These are phyloP conservation scores for Scytalidium lignicola DNA, from an alignment of 2,329 filamentous ascomycete species.

Conservation along the genomic window DNA sequence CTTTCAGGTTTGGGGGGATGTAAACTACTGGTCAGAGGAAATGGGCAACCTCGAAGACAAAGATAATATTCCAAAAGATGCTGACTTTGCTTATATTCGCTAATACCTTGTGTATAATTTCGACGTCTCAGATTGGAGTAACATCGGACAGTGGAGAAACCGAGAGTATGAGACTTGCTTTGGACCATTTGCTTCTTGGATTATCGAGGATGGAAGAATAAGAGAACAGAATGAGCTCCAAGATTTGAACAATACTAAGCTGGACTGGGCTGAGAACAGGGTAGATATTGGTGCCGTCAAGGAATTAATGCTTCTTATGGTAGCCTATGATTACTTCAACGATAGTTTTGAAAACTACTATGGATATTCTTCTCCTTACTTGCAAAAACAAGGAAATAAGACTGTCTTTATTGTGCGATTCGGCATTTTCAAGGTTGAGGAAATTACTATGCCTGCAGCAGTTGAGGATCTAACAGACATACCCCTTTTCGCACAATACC, in stretches of 20 bases:
- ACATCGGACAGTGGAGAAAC: slow-evolving; percentile 11
- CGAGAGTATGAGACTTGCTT: slow-evolving; percentile 11
- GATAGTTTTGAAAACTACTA: slow-evolving; percentile 6
- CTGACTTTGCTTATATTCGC: slow-evolving; percentile 8
- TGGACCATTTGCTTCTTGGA: slow-evolving; percentile 13
- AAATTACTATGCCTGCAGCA: slow-evolving; percentile 11
- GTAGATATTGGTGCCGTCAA: slow-evolving; percentile 9
- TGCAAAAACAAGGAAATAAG: slow-evolving; percentile 7
- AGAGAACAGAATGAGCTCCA: slow-evolving; percentile 5
- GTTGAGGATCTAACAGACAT: slow-evolving; percentile 8
- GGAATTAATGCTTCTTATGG: slow-evolving; percentile 13
- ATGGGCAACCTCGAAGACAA: slow-evolving; percentile 3
- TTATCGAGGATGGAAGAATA: slow-evolving; percentile 13
- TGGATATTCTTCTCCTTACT: neutral
- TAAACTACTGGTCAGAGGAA: slow-evolving; percentile 3
- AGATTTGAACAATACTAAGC: slow-evolving; percentile 3
- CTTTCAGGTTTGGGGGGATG: slow-evolving; percentile 2
- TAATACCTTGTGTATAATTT: slow-evolving; percentile 13
- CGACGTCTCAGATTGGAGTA: slow-evolving; percentile 10
- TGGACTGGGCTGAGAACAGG: slow-evolving; percentile 5
- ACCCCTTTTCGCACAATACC: slow-evolving; percentile 4
- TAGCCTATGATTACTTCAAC: slow-evolving; percentile 14
- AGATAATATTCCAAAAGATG: neutral
- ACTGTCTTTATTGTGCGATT: slow-evolving; percentile 12
- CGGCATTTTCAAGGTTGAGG: slow-evolving; percentile 13